These are phyloP conservation scores for Populus deltoides DNA, from an alignment of 345 rosid genomes.

Conservation along the genomic window DNA sequence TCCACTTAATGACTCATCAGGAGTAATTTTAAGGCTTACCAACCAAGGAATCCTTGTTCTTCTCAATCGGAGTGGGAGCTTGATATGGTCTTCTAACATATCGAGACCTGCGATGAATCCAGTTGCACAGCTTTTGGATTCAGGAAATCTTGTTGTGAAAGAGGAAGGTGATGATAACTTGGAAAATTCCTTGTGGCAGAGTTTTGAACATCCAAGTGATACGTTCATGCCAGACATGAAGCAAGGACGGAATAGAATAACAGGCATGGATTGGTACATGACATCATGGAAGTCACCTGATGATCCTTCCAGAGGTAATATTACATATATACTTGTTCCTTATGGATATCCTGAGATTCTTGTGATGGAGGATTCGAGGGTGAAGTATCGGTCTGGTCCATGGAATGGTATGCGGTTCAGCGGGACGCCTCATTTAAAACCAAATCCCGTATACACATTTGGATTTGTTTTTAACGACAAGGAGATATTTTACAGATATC, in stretches of 20 bases:
- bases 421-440: conserved; percentile 1
- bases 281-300: conserved; percentile 38
- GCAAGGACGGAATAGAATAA: neutral
- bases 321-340: conserved; percentile 3
- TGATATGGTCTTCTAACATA: neutral
- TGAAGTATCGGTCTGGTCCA: conserved; percentile 27
- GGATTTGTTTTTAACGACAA: neutral
- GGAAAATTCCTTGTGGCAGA: no score
- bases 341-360: conserved; percentile 28
- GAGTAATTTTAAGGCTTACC: neutral
- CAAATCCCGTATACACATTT: neutral
- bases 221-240: neutral
- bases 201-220: neutral
- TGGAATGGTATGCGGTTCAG: conserved; percentile 33
- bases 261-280: neutral
- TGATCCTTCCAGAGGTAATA: conserved; percentile 40
- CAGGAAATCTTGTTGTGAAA: no score
- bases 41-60: neutral
- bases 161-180: no score
- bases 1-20: neutral
- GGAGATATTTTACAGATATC: conserved; percentile 1
- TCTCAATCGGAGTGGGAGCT: neutral
- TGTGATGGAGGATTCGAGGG: conserved; percentile 13
- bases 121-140: no score
- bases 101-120: neutral